Percentiles rank a stretch among this genome's conserved stretches.
phyloP scores from a whole-genome alignment of 1,284 basidiomycete species.

The Boletellus deceptivus region DNA sequence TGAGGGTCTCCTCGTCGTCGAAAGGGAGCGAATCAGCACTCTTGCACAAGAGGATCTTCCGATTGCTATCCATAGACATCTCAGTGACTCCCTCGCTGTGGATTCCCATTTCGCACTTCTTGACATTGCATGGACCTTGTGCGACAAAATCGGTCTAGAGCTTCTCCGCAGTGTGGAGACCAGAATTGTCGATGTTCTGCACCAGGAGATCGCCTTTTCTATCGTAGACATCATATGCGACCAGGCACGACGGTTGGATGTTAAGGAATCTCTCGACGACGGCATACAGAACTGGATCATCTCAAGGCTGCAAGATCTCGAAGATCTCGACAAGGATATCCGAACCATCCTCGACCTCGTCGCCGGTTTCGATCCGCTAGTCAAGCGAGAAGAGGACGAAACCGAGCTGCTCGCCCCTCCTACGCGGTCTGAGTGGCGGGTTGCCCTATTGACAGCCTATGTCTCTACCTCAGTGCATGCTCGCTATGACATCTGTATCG shows the following conservation, averaged over 20 bases:
- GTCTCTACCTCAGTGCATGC: slow-evolving; percentile 59
- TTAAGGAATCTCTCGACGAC: slow-evolving; percentile 57
- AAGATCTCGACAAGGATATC: slow-evolving; percentile 55
- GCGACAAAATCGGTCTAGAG: slow-evolving; percentile 54
- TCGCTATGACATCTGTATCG: slow-evolving; percentile 69
- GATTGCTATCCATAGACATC: slow-evolving; percentile 52
- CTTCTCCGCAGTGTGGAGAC: slow-evolving; percentile 56
- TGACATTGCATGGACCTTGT: slow-evolving; percentile 58
- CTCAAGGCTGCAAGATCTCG: slow-evolving; percentile 53
- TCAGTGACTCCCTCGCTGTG: slow-evolving; percentile 41
- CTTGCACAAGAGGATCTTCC: slow-evolving; percentile 68
- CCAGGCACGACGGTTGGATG: slow-evolving; percentile 50
- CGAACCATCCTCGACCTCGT: slow-evolving; percentile 62
- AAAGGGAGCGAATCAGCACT: slow-evolving; percentile 73
- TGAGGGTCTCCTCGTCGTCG: slow-evolving; percentile 62
- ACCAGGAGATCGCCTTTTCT: slow-evolving; percentile 72
- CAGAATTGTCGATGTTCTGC: slow-evolving; percentile 58
- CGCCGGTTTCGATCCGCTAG: slow-evolving; percentile 63
- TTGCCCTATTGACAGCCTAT: slow-evolving; percentile 61
- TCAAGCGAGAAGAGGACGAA: slow-evolving; percentile 74
- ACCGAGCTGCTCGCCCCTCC: slow-evolving; percentile 53
- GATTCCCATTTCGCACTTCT: slow-evolving; percentile 55
- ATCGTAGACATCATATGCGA: slow-evolving; percentile 72
- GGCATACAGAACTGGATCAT: slow-evolving; percentile 57
- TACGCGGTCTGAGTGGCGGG: slow-evolving; percentile 56